Evolutionary conservation across 768 basidiomycete genomes (phyloP).

Genomic region (Coprinellus aureogranulatus): DNA sequence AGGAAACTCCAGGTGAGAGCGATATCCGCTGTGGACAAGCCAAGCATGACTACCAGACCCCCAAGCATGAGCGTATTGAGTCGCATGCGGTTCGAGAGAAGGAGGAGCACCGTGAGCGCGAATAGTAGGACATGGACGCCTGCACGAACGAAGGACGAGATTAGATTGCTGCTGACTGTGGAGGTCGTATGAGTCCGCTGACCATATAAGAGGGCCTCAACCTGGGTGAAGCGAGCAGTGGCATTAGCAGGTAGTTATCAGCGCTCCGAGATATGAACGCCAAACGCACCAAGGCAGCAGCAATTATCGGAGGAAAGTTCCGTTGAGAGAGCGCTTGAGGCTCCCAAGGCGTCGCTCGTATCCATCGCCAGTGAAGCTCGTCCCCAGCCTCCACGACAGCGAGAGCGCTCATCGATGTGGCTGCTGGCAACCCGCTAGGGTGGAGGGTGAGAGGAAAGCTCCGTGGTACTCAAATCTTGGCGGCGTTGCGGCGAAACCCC

Average conservation of each 20-base stretch:
- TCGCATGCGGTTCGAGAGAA: neutral
- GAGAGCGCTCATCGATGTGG: too few species aligned
- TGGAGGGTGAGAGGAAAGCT: too few species aligned
- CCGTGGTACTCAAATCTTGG: too few species aligned
- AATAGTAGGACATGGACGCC: slow-evolving; percentile 12
- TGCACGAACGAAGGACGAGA: neutral
- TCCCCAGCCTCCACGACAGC: neutral
- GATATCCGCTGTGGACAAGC: slow-evolving; percentile 14
- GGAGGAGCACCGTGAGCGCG: slow-evolving; percentile 6
- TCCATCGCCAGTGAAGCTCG: neutral
- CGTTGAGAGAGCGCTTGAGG: neutral
- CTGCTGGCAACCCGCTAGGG: too few species aligned
- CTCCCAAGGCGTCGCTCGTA: neutral
- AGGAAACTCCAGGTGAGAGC: slow-evolving; percentile 9
- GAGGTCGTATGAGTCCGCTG: neutral
- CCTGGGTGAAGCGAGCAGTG: neutral
- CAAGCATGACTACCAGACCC: slow-evolving; percentile 9
- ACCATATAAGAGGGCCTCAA: slow-evolving; percentile 3
- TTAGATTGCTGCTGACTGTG: neutral
- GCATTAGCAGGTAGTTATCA: neutral
- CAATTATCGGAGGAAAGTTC: neutral
- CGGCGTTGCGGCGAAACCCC: too few species aligned
- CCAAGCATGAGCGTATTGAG: slow-evolving; percentile 7
- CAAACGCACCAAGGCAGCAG: neutral
- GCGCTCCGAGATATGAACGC: too few species aligned